These are phyloP conservation scores for Pleurotus eryngii DNA, from an alignment of 768 basidiomycete species.

Conservation along the genomic window DNA sequence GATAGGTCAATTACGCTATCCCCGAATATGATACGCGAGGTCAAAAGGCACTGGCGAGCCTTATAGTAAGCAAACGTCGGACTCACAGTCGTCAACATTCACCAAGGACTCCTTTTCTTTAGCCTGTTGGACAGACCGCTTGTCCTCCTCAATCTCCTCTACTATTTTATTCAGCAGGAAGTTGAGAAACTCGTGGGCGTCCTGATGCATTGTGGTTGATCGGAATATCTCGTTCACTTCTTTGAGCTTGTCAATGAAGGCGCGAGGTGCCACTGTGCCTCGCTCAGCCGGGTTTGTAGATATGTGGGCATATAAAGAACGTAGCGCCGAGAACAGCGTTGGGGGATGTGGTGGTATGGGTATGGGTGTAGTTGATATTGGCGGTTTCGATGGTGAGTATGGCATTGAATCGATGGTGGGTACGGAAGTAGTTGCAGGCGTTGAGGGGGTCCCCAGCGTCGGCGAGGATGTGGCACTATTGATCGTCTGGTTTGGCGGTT, in stretches of 20 bases:
- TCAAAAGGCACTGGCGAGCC: slow-evolving; percentile 5
- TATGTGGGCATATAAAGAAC: slow-evolving; percentile 85
- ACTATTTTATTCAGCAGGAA: slow-evolving; percentile 90
- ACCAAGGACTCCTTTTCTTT: slow-evolving; percentile 29
- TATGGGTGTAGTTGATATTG: slow-evolving; percentile 27
- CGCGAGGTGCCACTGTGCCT: slow-evolving; percentile 85
- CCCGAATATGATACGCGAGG: neutral
- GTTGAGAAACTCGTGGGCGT: slow-evolving; percentile 97
- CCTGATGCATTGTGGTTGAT: slow-evolving; percentile 85
- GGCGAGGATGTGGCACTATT: slow-evolving; percentile 8
- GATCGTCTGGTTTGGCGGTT: slow-evolving; percentile 13
- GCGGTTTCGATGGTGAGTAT: slow-evolving; percentile 12
- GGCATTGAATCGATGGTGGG: slow-evolving; percentile 18
- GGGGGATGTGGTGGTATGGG: slow-evolving; percentile 60
- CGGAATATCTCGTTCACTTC: slow-evolving; percentile 90
- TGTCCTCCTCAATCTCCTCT: slow-evolving; percentile 85
- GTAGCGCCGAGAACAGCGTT: slow-evolving; percentile 87
- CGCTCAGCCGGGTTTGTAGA: slow-evolving; percentile 73
- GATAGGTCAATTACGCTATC: neutral
- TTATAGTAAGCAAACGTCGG: neutral
- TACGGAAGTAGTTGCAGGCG: slow-evolving; percentile 16
- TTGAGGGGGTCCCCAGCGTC: neutral
- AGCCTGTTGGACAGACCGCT: slow-evolving; percentile 25
- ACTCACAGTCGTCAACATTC: slow-evolving; percentile 67
- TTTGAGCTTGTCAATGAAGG: slow-evolving; percentile 92